phyloP scores from a whole-genome alignment of 2,329 filamentous ascomycete genomes.

The Ilyonectria sp. region DNA sequence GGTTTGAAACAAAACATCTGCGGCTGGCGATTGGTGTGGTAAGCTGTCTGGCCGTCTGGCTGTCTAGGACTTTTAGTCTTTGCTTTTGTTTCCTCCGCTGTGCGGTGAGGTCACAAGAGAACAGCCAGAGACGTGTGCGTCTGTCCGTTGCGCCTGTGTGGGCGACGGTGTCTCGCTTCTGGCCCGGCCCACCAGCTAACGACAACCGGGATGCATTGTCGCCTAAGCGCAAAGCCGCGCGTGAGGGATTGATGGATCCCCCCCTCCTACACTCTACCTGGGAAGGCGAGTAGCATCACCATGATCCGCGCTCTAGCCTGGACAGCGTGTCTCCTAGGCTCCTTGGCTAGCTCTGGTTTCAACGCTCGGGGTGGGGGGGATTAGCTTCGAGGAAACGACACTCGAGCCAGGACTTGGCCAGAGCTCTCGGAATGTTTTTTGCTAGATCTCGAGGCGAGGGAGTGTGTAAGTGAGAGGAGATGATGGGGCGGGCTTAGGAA shows the following conservation, averaged over 20 bases:
- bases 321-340: background rate
- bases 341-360: background rate
- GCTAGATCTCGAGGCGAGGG: conserved; percentile 6
- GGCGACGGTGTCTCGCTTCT: background rate
- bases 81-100: conserved; percentile 10
- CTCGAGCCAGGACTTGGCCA: conserved; percentile 38
- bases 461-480: background rate
- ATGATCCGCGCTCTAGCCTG: background rate
- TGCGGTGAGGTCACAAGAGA: conserved; percentile 9
- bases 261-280: background rate
- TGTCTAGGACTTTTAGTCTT: background rate
- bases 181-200: background rate
- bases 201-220: conserved; percentile 16
- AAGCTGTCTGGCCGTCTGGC: background rate
- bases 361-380: background rate
- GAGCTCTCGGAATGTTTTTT: conserved; percentile 37
- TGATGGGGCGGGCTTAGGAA: background rate
- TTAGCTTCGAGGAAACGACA: conserved; percentile 8
- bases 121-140: conserved; percentile 8
- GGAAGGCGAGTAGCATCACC: background rate
- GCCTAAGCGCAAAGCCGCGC: conserved; percentile 28
- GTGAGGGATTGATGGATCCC: conserved; percentile 1
- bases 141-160: background rate
- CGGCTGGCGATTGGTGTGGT: background rate
- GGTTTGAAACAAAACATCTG: conserved; percentile 24